Evolutionary conservation across 768 basidiomycete species (phyloP), one percentile per base, ranked within the genome.

Genomic region (Boletus rubroflammeus): DNA sequence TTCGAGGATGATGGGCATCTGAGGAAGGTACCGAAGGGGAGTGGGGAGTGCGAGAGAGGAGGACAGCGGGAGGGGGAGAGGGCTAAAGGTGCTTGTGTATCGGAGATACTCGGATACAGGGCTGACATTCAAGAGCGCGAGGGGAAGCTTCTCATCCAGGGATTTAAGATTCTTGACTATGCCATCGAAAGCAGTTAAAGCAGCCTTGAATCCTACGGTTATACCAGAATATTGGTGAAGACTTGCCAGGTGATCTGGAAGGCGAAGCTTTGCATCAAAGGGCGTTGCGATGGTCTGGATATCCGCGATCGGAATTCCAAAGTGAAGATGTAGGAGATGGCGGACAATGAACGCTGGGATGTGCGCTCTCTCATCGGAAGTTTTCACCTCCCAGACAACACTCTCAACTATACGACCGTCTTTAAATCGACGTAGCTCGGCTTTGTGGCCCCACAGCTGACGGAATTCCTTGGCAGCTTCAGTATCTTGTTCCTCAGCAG

Each of bases 301-400:
- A n/a, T 74, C 75, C n/a, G 72, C 73, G 7, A 68, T 70, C 11
- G 66, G 66, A 45, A 98, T 67, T n/a, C 79, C 80, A 57, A 95
- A 92, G 66, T 98, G 96, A 25, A 79, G 77, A 17, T 76, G 64
- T 10, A 99, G 78, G 38, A 98, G 71, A 71, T 94, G 85, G 21
- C 75, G 73, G 26, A 92, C 83, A 61, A 98, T 82, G 72, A 81
- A 77, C 14, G 76, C 73, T 0, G 93, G 93, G 28, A 98, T 84
- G 56, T 85, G 81, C 0, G 84, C 77, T 26, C 91, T 85, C 56
- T 93, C 91, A 48, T 96, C 93, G 0, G 81, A 78, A 3, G 82
- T 86, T 56, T 82, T 80, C 8, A 92, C 83, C 19, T 97, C 88
- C 97, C 97, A 99, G 3, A 98, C 94, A n/a, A 98, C 93, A 60